Base-by-base conservation (phyloP, 2,329 filamentous ascomycete species). In the Rhinocladiella similis region DNA sequence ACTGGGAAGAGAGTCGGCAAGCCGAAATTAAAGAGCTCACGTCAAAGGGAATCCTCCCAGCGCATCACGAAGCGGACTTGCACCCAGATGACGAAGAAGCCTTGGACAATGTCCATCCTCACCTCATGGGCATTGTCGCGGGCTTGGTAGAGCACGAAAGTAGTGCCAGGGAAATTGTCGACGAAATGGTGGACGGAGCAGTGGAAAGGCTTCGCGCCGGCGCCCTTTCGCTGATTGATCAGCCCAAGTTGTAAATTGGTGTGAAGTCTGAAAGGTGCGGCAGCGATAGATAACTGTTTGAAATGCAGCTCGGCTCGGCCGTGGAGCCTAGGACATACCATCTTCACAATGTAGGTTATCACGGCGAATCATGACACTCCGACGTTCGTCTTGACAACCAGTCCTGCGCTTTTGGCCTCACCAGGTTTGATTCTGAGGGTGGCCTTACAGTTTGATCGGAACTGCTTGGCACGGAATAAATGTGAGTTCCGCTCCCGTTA, bases 101-200 rank as follows among this genome's bases (percentile, higher is more conserved):
- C 20, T 85, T 94, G 78, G 90, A 95, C 73, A 87, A 90, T 70
- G 89, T 88, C 68, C 80, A 88, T 54, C 89, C 89, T 19, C 91
- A 84, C 79, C 75, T 93, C 60, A 95, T 96, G 90, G 91, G 91
- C 72, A 90, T 93, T 80, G 90, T 87, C 60, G 88, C 91, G n/a
- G 90, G 90, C 16, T 87, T 93, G 33, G 86, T 90, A 50, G 91
- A 90, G 69, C 88, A 95, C 75, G 85, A 84, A 77, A 90, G 90
- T 83, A 79, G 79, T 38, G 91, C 91, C 52, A 90, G 89, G 81
- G 87, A 71, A 13, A 89, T 96, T 55, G 84, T 96, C 20, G 90
- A 96, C 68, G 91, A 96, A 77, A 86, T 95, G 68, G 86, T 95
- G 61, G 73, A 77, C 50, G 89, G 91, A 68, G 91, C 90, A 18